A percentile compares a stretch with the other conserved stretches of the same genome.
phyloP scores from a whole-genome alignment of 768 basidiomycete genomes.

The Trametes villosa region DNA sequence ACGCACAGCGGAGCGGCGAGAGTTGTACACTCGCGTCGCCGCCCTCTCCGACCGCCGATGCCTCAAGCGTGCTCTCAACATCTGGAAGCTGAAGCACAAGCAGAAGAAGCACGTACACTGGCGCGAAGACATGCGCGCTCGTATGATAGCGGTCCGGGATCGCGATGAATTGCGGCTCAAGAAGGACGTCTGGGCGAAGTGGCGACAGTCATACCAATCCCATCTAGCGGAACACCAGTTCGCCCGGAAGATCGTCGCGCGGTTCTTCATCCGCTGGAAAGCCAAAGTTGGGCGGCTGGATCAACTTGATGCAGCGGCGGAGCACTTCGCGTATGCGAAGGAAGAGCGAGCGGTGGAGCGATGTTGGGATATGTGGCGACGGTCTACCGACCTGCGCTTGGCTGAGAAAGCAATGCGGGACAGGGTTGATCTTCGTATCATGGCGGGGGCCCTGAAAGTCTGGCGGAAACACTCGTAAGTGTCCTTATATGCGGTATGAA shows the following conservation, averaged over 20 bases:
- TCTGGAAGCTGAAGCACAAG: constrained; percentile 61
- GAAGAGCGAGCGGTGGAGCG: constrained; percentile 44
- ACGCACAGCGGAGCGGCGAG: constrained; percentile 39
- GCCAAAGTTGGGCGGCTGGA: constrained; percentile 44
- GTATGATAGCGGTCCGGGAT: constrained; percentile 65
- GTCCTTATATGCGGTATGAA: neutral
- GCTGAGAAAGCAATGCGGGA: constrained; percentile 50
- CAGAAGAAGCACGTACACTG: constrained; percentile 61
- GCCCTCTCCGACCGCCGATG: constrained; percentile 48
- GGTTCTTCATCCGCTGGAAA: constrained; percentile 60
- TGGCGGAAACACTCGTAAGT: constrained; percentile 68
- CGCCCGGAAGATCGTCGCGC: constrained; percentile 45
- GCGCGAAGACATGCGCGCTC: constrained; percentile 71
- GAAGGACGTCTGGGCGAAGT: constrained; percentile 65
- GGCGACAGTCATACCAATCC: constrained; percentile 62
- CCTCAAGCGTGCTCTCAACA: constrained; percentile 45
- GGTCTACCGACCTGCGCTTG: constrained; percentile 45
- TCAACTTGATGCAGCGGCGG: constrained; percentile 52
- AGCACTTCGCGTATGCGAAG: constrained; percentile 46
- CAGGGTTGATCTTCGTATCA: constrained; percentile 52
- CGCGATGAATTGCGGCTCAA: constrained; percentile 56
- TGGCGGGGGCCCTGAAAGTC: constrained; percentile 48
- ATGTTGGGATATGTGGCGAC: constrained; percentile 65
- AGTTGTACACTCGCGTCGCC: constrained; percentile 48
- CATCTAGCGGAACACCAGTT: constrained; percentile 58